These are phyloP conservation scores for Podosphaera fusca DNA, from an alignment of 2,329 filamentous ascomycete genomes.

Conservation along the genomic window DNA sequence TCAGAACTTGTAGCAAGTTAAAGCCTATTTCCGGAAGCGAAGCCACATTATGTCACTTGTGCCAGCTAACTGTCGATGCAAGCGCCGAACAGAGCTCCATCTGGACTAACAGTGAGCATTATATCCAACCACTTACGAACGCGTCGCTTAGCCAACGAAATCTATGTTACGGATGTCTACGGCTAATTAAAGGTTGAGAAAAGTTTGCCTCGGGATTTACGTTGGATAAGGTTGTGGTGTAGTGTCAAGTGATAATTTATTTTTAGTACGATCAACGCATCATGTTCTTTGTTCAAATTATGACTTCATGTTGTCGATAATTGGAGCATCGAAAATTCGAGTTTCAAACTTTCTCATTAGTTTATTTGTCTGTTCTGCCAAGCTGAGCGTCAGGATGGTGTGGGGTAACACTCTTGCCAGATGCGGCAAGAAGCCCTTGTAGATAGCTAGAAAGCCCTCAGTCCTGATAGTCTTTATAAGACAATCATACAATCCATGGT, in stretches of 20 bases:
- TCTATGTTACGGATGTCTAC: slow-evolving; percentile 54
- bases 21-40: slow-evolving; percentile 21
- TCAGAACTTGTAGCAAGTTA: slow-evolving; percentile 72
- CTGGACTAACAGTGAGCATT: slow-evolving; percentile 30
- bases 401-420: slow-evolving; percentile 84
- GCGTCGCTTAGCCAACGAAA: slow-evolving; percentile 13
- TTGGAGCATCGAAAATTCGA: slow-evolving; percentile 20
- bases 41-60: slow-evolving; percentile 34
- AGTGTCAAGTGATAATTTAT: too few relatives aligned
- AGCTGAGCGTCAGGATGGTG: slow-evolving; percentile 74
- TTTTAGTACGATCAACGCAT: too few relatives aligned
- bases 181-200: slow-evolving; percentile 31
- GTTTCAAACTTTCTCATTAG: slow-evolving; percentile 58
- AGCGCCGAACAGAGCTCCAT: slow-evolving; percentile 39
- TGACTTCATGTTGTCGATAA: too few relatives aligned
- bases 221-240: too few relatives aligned
- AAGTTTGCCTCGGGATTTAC: not conserved
- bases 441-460: slow-evolving; percentile 77
- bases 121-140: slow-evolving; percentile 6
- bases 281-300: too few relatives aligned
- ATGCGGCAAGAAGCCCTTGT: slow-evolving; percentile 95
- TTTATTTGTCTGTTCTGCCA: slow-evolving; percentile 96
- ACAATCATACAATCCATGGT: slow-evolving; percentile 81
- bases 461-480: slow-evolving; percentile 74
- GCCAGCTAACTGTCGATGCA: slow-evolving; percentile 41